Evolutionary conservation across 768 basidiomycete species (phyloP).

Genomic region (Collybia mongolica): DNA sequence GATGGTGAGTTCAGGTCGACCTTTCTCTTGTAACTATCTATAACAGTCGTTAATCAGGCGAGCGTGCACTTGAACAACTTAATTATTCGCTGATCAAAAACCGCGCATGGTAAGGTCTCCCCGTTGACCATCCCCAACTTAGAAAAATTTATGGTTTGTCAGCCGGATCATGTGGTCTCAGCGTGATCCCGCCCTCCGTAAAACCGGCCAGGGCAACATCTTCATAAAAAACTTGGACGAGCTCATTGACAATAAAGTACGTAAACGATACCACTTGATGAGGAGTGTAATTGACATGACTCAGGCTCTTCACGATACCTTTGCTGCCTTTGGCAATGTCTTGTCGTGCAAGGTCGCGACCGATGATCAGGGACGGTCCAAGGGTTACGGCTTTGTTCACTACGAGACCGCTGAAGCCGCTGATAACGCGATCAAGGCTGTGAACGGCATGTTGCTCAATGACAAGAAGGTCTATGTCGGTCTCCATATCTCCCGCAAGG

Average conservation of each 20-base stretch:
- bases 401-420: constrained; percentile 98
- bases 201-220: constrained; percentile 99
- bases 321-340: constrained; percentile 98
- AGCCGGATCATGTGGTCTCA: constrained; percentile 99
- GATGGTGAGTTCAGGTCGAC: constrained; percentile 64
- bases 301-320: constrained; percentile 98
- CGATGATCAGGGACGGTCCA: constrained; percentile 92
- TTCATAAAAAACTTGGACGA: constrained; percentile 99
- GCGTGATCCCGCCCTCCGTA: constrained; percentile 98
- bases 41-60: constrained; percentile 49
- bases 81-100: constrained; percentile 99
- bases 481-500: constrained; percentile 96
- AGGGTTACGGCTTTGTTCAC: constrained; percentile 98
- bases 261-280: constrained; percentile 5
- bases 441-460: constrained; percentile 98
- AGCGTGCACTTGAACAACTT: constrained; percentile 97
- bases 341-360: constrained; percentile 99
- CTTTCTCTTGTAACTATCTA: not conserved
- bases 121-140: constrained; percentile 12
- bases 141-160: constrained; percentile 7
- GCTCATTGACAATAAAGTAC: constrained; percentile 94
- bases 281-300: not conserved
- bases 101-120: constrained; percentile 78
- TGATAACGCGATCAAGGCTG: constrained; percentile 94
- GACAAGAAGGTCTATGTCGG: constrained; percentile 99